Percentiles rank a stretch among this genome's conserved stretches.
Conservation (phyloP, 2,329 filamentous ascomycete species). For the Neofusicoccum umdonicola region DNA sequence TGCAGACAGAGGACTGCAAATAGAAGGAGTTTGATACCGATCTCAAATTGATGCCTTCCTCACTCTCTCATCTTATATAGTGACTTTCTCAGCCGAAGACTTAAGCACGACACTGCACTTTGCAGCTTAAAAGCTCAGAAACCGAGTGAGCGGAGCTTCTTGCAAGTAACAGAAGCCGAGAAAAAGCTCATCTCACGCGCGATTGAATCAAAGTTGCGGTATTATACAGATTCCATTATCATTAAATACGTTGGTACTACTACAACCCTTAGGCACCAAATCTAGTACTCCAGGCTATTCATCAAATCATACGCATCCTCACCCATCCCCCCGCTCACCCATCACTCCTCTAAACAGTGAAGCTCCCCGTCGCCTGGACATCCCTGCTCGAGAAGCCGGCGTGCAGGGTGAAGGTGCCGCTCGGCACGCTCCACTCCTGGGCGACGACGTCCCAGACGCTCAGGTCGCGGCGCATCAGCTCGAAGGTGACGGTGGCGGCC, state of each 20-base stretch:
- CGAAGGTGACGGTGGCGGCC: slow-evolving; percentile 43
- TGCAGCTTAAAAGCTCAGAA: too few relatives aligned
- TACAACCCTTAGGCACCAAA: not conserved
- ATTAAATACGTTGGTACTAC: not conserved
- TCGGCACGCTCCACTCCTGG: slow-evolving; percentile 44
- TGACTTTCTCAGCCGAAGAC: too few relatives aligned
- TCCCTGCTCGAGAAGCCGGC: slow-evolving; percentile 29
- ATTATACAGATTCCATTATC: not conserved
- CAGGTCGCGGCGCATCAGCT: slow-evolving; percentile 48
- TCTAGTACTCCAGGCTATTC: not conserved
- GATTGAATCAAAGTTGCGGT: not conserved
- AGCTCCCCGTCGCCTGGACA: not conserved
- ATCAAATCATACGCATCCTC: not conserved
- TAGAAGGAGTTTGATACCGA: too few relatives aligned
- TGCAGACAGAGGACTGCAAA: too few relatives aligned
- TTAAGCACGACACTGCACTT: too few relatives aligned
- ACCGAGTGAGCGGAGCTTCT: too few relatives aligned
- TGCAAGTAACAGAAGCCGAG: too few relatives aligned
- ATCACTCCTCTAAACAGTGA: not conserved
- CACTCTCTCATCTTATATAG: too few relatives aligned
- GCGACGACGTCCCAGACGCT: slow-evolving; percentile 49
- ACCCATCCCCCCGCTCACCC: too few relatives aligned
- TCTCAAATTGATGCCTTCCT: too few relatives aligned
- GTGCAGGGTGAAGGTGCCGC: slow-evolving; percentile 21
- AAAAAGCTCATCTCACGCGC: too few relatives aligned